These are phyloP conservation scores for Daldinia concentrica DNA, from an alignment of 495 filamentous ascomycete genomes.

Conservation along the genomic window DNA sequence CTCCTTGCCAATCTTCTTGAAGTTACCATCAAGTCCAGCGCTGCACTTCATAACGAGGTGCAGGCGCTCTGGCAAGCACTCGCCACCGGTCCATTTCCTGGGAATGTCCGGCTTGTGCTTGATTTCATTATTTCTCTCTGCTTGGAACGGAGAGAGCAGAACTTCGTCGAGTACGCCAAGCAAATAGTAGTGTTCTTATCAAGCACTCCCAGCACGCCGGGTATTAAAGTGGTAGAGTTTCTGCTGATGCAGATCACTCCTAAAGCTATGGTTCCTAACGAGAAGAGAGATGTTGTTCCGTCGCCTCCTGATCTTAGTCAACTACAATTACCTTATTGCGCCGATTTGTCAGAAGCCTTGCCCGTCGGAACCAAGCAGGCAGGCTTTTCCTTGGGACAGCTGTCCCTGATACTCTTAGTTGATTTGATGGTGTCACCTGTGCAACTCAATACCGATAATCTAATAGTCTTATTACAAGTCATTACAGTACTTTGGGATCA, in stretches of 20 bases:
- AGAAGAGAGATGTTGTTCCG: conserved; percentile 76
- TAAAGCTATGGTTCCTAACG: conserved; percentile 86
- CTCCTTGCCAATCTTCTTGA: conserved; percentile 94
- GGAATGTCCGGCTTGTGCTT: conserved; percentile 93
- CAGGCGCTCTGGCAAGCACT: conserved; percentile 97
- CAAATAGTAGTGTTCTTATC: conserved; percentile 96
- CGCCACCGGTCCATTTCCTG: conserved; percentile 89
- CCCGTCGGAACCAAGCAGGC: conserved; percentile 91
- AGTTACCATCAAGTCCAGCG: conserved; percentile 92
- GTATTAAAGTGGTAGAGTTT: conserved; percentile 93
- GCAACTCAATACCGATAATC: conserved; percentile 75
- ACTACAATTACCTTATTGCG: conserved; percentile 85
- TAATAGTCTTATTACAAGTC: conserved; percentile 88
- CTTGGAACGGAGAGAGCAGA: conserved; percentile 91
- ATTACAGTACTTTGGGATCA: conserved; percentile 96
- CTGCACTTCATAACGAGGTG: conserved; percentile 90
- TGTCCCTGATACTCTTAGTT: conserved; percentile 92
- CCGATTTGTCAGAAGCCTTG: conserved; percentile 79
- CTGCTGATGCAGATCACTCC: conserved; percentile 87
- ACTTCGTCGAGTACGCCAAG: conserved; percentile 96
- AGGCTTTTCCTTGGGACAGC: conserved; percentile 89
- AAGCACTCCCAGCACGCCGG: conserved; percentile 78
- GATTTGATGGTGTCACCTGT: conserved; percentile 95
- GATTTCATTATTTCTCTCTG: conserved; percentile 96
- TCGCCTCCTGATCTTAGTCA: conserved; percentile 76